Base-by-base conservation (phyloP, 345 rosid genomes). In the Carallia pectinifolia region DNA sequence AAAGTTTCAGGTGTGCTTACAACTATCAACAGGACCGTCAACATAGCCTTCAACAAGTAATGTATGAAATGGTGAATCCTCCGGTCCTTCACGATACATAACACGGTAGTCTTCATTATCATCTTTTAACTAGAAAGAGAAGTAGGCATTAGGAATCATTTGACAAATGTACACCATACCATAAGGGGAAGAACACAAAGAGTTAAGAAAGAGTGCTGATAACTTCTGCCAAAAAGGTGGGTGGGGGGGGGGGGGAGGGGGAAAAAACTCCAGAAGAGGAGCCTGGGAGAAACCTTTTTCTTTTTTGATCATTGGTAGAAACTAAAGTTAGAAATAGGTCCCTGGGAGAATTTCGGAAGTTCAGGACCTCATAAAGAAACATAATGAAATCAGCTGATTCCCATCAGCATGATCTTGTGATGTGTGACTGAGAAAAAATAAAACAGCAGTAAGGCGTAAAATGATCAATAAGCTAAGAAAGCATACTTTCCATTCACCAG, bases 1-100 rank as follows among this genome's bases (percentile, higher is more conserved):
- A 36, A 7, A 31, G 19, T 5, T 53, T 9, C 15, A 59, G 67
- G 27, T 16, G 59, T 73, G 86, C 98, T 81, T 85, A 92, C 99
- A 90, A 64, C 77, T 76, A 84, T 95, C 92, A 4, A 92, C 34
- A n/a, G 97, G 85, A 3, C 91, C 99, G 63, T 95, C 96, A 9
- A 90, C 81, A 78, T 84, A 90, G 79, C 99, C 99, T 85, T 95
- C 99, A 62, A 87, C 98, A 29, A 95, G 98, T 70, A 95, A 80
- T 4, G 91, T 83, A 37, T 95, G 96, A 74, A 86, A 84, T 3
- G 94, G 96, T 73, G 86, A 85, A 53, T 96, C 98, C 68, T 86
- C 77, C 47, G 86, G 88, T 81, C 99, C 99, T 85, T 87, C 90
- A 39, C 89, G 91, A 70, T 92, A 92, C 99, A 95, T 92, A 58